These are phyloP conservation scores for Lyophyllum shimeji DNA, from an alignment of 768 basidiomycete species.

Conservation along the genomic window DNA sequence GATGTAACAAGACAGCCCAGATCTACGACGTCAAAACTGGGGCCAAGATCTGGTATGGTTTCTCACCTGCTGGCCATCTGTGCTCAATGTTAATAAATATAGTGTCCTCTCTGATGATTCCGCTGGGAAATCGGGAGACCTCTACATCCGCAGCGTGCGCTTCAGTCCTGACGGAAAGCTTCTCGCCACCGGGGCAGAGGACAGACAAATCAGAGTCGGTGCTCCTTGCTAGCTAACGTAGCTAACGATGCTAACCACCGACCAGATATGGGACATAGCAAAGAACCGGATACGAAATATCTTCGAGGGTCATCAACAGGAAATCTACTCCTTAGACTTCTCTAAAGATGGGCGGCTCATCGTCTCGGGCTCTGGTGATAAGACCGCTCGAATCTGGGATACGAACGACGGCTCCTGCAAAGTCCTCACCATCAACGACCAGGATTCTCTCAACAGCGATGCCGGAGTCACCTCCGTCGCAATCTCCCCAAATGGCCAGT, in stretches of 20 bases:
- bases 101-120: constrained; percentile 31
- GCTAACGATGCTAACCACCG: not conserved
- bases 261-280: constrained; percentile 89
- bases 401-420: constrained; percentile 37
- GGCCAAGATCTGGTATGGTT: constrained; percentile 71
- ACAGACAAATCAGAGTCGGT: constrained; percentile 84
- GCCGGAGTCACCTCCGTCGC: constrained; percentile 79
- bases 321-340: constrained; percentile 94
- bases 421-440: constrained; percentile 48
- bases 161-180: constrained; percentile 92
- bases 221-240: constrained; percentile 14
- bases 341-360: constrained; percentile 81
- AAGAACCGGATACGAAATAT: constrained; percentile 74
- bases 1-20: constrained; percentile 96
- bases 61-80: not conserved
- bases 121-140: constrained; percentile 50
- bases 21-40: constrained; percentile 94
- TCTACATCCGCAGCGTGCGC: constrained; percentile 65
- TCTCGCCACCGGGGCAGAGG: constrained; percentile 95
- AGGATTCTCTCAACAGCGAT: constrained; percentile 45
- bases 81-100: not conserved
- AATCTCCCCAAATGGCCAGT: constrained; percentile 70
- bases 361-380: constrained; percentile 85
- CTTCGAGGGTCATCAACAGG: constrained; percentile 87
- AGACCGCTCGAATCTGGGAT: constrained; percentile 48